Percentiles rank a stretch among this genome's conserved stretches.
Evolutionary conservation across 148 eudicot species (phyloP).

Genomic region (Vaccinium corymbosum): DNA sequence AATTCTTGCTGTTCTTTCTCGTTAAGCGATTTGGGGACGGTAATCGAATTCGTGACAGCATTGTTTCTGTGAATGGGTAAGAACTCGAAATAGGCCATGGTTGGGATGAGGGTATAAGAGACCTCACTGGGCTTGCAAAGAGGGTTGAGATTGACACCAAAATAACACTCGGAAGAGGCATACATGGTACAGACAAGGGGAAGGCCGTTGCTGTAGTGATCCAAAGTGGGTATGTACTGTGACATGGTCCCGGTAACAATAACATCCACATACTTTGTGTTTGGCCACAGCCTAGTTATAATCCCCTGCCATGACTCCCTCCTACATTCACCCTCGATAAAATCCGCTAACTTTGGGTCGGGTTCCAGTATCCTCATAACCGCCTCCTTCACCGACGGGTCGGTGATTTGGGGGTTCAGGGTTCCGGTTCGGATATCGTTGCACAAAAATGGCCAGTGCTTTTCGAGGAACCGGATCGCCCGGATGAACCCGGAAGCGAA

Average conservation of each 20-base stretch:
- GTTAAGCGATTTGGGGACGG: constrained; percentile 49
- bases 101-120: constrained; percentile 65
- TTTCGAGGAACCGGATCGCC: constrained; percentile 65
- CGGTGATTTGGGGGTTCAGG: constrained; percentile 44
- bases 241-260: constrained; percentile 87
- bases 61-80: constrained; percentile 56
- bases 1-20: constrained; percentile 65
- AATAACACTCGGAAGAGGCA: constrained; percentile 77
- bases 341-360: constrained; percentile 59
- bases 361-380: constrained; percentile 46
- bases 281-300: constrained; percentile 69
- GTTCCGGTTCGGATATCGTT: constrained; percentile 53
- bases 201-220: constrained; percentile 63
- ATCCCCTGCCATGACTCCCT: constrained; percentile 63
- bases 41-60: constrained; percentile 39
- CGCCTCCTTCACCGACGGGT: constrained; percentile 45
- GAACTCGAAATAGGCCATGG: constrained; percentile 77
- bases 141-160: constrained; percentile 76
- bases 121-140: constrained; percentile 71
- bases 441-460: constrained; percentile 49
- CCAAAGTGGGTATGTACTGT: constrained; percentile 72
- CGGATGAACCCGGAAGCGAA: constrained; percentile 90
- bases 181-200: constrained; percentile 84
- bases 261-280: constrained; percentile 75
- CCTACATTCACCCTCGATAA: constrained; percentile 49